Evolutionary conservation across 371 early-diverging fungal genomes (phyloP), one percentile per base, ranked within the genome.

Genomic region (Mycotypha africana): DNA sequence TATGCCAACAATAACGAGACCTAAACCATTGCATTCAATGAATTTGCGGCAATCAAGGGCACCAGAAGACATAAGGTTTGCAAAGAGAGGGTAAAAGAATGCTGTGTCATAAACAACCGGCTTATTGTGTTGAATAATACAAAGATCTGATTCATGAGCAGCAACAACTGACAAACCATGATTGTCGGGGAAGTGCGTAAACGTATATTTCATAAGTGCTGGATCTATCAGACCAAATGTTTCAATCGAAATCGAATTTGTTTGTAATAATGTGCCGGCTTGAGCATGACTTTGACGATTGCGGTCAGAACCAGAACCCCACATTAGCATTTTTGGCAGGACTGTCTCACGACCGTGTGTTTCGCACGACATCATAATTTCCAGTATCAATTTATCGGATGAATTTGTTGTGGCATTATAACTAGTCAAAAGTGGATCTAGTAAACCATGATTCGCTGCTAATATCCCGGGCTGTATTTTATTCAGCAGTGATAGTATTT

Each of bases 21-120:
- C 90, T 1, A 90, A 51, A 1, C 77, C 78, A 46, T 88, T 84
- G 37, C 65, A 67, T 42, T 90, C 91, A n/a, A 91, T 67, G 33
- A 83, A 64, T 14, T 65, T 64, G 31, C 81, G 70, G 46, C 79
- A 70, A 22, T 86, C 86, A 4, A 82, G 26, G 4, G 65, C 67
- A 26, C 79, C 81, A 21, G 61, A 61, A 12, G 79, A 59, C 24
- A 89, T 61, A 38, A 71, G 49, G 10, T 74, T 79, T 1, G 82
- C 80, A 58, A 87, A 77, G 12, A 89, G 60, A 1, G 90, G 87
- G 17, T 88, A 52, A 48, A 89, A 73, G 58, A 87, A 92, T 4
- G 68, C 59, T 24, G 80, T 74, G 51, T 89, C 89, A 47, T 90
- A 92, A 10, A 59, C 7, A 15, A 19, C 3, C 22, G 30, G 10